A percentile compares a stretch with the other conserved stretches of the same genome.
phyloP scores from a whole-genome alignment of 2,329 filamentous ascomycete species.

The Proliferodiscus dingleyae region DNA sequence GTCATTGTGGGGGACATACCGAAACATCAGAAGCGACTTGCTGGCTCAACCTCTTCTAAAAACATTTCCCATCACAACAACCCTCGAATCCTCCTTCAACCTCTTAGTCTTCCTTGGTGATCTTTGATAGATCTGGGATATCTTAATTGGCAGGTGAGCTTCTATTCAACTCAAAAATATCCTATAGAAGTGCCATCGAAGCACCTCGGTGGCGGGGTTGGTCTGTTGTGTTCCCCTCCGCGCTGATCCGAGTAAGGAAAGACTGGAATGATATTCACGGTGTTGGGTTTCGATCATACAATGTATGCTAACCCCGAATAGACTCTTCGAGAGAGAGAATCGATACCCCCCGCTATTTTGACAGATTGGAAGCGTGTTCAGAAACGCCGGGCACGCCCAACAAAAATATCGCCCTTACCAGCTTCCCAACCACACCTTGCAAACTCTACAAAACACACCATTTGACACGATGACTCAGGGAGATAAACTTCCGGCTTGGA shows the following conservation, averaged over 20 bases:
- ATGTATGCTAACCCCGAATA: too few relatives aligned
- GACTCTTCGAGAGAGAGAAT: too few relatives aligned
- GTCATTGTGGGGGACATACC: not conserved
- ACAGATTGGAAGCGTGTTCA: too few relatives aligned
- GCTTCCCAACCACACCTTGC: not conserved
- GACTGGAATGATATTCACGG: not conserved
- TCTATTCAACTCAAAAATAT: not conserved
- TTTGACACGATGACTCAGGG: slow-evolving; percentile 66
- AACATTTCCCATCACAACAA: not conserved
- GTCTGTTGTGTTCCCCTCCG: not conserved
- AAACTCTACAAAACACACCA: not conserved
- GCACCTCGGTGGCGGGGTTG: not conserved
- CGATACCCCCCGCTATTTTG: too few relatives aligned
- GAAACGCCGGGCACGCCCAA: not conserved
- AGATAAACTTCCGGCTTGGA: slow-evolving; percentile 81
- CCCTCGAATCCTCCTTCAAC: not conserved
- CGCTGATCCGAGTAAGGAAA: not conserved
- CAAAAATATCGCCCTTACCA: not conserved
- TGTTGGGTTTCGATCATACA: too few relatives aligned
- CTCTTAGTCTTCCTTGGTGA: slow-evolving; percentile 1
- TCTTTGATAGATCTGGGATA: not conserved
- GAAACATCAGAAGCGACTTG: slow-evolving; percentile 19
- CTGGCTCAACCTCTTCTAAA: not conserved
- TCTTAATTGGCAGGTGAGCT: slow-evolving; percentile 17
- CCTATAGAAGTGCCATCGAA: not conserved